Evolutionary conservation across 108 stramenopile genomes (phyloP).

Genomic region (Cyclotella choctawhatcheeana): DNA sequence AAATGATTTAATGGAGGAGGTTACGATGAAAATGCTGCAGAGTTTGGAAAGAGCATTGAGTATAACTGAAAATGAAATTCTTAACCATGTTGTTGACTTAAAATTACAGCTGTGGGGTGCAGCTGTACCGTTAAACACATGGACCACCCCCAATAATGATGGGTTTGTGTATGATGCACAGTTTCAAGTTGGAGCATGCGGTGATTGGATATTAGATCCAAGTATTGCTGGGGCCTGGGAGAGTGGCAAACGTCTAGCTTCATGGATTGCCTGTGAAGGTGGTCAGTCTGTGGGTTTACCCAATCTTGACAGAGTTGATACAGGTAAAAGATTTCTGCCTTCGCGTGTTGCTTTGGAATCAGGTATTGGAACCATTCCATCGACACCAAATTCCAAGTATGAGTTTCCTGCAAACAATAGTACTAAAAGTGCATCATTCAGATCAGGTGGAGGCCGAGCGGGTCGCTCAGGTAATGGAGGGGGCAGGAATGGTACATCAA

Average conservation of each 20-base stretch:
- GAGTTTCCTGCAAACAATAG: neutral
- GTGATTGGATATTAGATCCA: conserved; percentile 86
- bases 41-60: conserved; percentile 58
- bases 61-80: conserved; percentile 12
- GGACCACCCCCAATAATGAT: conserved; percentile 33
- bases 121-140: conserved; percentile 83
- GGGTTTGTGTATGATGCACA: conserved; percentile 74
- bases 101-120: conserved; percentile 91
- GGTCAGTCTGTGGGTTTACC: conserved; percentile 38
- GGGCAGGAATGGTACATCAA: neutral
- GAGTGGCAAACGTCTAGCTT: conserved; percentile 74
- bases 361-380: conserved; percentile 37
- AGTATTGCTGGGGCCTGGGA: conserved; percentile 85
- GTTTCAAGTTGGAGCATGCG: conserved; percentile 74
- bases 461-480: neutral
- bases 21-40: conserved; percentile 55
- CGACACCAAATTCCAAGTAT: neutral
- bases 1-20: conserved; percentile 56
- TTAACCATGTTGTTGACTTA: conserved; percentile 39
- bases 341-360: conserved; percentile 41
- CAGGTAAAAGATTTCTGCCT: conserved; percentile 28
- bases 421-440: neutral
- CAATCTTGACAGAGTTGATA: neutral
- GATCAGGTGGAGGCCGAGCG: neutral
- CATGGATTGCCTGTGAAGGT: conserved; percentile 37